Evolutionary conservation across 2,329 filamentous ascomycete species (phyloP).

Genomic region (Neofusicoccum laricinum): DNA sequence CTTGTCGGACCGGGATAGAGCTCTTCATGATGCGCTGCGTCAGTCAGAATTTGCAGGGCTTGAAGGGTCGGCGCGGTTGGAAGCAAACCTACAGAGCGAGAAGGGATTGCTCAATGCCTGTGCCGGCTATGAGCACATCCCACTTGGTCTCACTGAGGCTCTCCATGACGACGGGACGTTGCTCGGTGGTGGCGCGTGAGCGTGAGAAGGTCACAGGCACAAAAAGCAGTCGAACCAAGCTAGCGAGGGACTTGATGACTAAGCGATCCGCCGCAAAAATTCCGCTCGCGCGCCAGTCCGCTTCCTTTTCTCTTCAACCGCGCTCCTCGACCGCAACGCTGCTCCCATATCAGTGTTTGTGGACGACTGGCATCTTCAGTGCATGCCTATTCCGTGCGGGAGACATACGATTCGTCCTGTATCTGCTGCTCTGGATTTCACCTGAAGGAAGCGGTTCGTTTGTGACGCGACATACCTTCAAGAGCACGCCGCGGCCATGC

Average conservation of each 20-base stretch:
- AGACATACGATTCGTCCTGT: conserved; percentile 47
- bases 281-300: conserved; percentile 16
- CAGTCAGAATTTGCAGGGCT: conserved; percentile 62
- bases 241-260: conserved; percentile 24
- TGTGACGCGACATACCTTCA: conserved; percentile 44
- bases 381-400: conserved; percentile 39
- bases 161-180: conserved; percentile 39
- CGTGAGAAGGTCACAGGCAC: conserved; percentile 20
- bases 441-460: conserved; percentile 51
- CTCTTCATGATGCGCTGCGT: conserved; percentile 66
- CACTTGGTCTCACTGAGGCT: conserved; percentile 49
- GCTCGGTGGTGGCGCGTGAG: conserved; percentile 21
- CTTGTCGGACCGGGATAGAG: conserved; percentile 87
- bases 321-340: conserved; percentile 24
- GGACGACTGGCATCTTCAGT: conserved; percentile 40
- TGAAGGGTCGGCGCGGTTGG: conserved; percentile 17
- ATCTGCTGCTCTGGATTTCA: conserved; percentile 51
- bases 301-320: conserved; percentile 27
- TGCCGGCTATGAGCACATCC: conserved; percentile 54
- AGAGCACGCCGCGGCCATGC: background rate
- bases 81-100: conserved; percentile 49
- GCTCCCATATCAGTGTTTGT: background rate
- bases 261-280: conserved; percentile 25
- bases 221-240: background rate
- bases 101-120: conserved; percentile 51